Evolutionary conservation across 345 rosid genomes (phyloP), one percentile per base, ranked within the genome.

Genomic region (Linum trigynum): DNA sequence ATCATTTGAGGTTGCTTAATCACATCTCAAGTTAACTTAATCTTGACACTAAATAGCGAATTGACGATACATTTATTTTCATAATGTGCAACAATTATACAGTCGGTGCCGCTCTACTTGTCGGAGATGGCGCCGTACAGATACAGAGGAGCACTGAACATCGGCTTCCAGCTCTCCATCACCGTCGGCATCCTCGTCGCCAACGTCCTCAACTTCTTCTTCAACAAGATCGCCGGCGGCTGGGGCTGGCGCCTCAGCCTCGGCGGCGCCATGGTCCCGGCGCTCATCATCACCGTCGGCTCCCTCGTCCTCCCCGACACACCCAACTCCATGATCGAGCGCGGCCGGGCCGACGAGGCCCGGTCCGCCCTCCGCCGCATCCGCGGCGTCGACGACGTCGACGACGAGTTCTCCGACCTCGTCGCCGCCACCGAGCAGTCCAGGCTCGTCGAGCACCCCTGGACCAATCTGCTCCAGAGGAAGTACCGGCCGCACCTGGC

Each of bases 41-140:
- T 23, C 32, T 23, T 23, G 32, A 23, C 0, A 23, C 32, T 23
- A 23, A 23, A 23, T 23, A 23, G 32, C 32, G 32, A 23, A 23
- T 23, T 23, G 32, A 23, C 32, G 32, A 23, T 23, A 23, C n/a
- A 23, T 23, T 23, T 23, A 0, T 23, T 23, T 23, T 23, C 32
- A 23, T 23, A 23, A 23, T 23, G 32, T 0, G 32, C 32, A 23
- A 23, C 32, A 23, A 23, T 23, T 23, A 23, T 23, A 70, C 96
- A 94, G 97, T 69, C 96, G 5, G 99, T 91, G 74, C 99, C 99
- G 56, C 87, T 94, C 2, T 94, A 94, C 76, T 83, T 94, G 14
- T 94, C 99, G 0, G 99, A 94, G 76, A 89, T 88, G 99, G 95
- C 99, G 23, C 99, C 99, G 1, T 91, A 94, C 92, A 88, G 61